Percentiles rank a stretch among this genome's conserved stretches.
Evolutionary conservation across 2,329 filamentous ascomycete species (phyloP).

Genomic region (Pseudofabraea citricarpa): DNA sequence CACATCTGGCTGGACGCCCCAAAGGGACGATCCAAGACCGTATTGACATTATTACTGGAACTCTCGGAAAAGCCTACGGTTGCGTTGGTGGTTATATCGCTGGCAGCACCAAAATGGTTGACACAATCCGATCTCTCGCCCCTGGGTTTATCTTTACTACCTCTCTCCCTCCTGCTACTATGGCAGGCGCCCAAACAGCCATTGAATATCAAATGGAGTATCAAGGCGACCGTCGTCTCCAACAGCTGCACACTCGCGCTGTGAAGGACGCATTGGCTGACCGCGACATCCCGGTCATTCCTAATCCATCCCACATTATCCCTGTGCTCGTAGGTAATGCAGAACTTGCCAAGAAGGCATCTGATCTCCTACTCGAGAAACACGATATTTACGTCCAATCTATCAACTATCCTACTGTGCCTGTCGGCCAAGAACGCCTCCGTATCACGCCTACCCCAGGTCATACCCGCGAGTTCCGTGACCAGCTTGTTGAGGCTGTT

Average conservation of each 20-base stretch:
- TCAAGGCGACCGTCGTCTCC: conserved; percentile 80
- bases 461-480: conserved; percentile 78
- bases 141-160: conserved; percentile 99
- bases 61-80: conserved; percentile 94
- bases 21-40: conserved; percentile 89
- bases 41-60: conserved; percentile 96
- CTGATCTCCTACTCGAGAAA: conserved; percentile 83
- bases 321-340: conserved; percentile 92
- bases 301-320: conserved; percentile 95
- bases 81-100: conserved; percentile 98
- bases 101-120: conserved; percentile 78
- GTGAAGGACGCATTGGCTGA: conserved; percentile 80
- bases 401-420: conserved; percentile 98
- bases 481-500: conserved; percentile 78
- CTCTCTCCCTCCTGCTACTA: conserved; percentile 89
- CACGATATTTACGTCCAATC: conserved; percentile 96
- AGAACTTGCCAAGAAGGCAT: conserved; percentile 85
- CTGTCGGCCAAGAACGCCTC: conserved; percentile 93
- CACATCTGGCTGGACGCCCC: conserved; percentile 69
- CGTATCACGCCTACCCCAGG: conserved; percentile 95
- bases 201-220: conserved; percentile 92
- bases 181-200: conserved; percentile 87
- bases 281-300: conserved; percentile 90
- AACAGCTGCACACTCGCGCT: conserved; percentile 93
- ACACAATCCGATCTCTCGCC: conserved; percentile 88